Percentiles rank a stretch among this genome's conserved stretches.
phyloP scores from a whole-genome alignment of 257 asterid species.

The Forsythia suspensa region DNA sequence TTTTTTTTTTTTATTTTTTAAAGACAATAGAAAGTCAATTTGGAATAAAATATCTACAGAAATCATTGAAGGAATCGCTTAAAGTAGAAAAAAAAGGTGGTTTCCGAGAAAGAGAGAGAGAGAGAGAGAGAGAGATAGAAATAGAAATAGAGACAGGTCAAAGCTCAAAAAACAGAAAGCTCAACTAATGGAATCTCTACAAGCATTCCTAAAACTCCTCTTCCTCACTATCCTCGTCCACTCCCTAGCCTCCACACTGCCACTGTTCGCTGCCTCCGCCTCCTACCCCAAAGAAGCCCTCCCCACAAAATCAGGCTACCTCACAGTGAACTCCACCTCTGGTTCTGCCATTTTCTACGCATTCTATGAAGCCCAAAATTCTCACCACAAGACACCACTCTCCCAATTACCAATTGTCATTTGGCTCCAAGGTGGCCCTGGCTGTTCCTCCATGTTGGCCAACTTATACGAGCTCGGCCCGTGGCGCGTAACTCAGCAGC shows the following conservation, averaged over 20 bases:
- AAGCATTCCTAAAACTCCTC: not conserved
- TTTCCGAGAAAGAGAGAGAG: not conserved
- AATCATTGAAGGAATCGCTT: not conserved
- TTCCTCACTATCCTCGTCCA: conserved; percentile 24
- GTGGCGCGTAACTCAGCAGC: conserved; percentile 47
- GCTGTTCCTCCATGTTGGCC: conserved; percentile 80
- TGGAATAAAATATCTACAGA: not conserved
- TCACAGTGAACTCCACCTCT: conserved; percentile 60
- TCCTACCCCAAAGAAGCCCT: conserved; percentile 57
- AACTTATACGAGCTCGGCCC: conserved; percentile 81
- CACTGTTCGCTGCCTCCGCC: conserved; percentile 7
- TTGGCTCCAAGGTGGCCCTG: conserved; percentile 95
- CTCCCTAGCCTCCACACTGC: conserved; percentile 37
- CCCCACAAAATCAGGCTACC: conserved; percentile 78
- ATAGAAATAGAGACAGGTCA: not conserved
- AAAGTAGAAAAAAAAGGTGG: too few relatives aligned
- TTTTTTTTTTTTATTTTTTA: not conserved
- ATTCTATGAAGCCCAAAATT: conserved; percentile 62
- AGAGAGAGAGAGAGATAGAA: not conserved
- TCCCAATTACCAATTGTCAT: conserved; percentile 58
- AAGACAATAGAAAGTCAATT: not conserved
- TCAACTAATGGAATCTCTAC: conserved; percentile 29
- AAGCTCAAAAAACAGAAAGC: not conserved
- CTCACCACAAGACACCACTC: conserved; percentile 23
- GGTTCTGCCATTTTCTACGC: conserved; percentile 77